Conservation (phyloP, 176 grass and related monocot species). For the Guadua angustifolia region DNA sequence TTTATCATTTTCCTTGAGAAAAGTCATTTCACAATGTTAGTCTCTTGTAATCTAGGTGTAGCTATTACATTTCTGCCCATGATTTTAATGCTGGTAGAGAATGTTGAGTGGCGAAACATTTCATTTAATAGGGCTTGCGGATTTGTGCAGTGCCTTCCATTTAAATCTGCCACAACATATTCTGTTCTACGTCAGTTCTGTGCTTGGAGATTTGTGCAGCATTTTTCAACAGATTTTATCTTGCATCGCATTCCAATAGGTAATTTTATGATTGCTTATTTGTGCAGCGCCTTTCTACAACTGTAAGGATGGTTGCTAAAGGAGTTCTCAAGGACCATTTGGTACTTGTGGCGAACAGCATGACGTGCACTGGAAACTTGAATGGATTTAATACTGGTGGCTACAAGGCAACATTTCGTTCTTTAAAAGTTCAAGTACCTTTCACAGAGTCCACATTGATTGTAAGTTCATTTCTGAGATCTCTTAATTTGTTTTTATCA, state of each 20-base stretch:
- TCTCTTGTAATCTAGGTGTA: not conserved
- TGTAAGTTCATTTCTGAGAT: conserved; percentile 61
- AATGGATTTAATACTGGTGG: conserved; percentile 87
- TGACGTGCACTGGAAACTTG: conserved; percentile 83
- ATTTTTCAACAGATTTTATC: conserved; percentile 1
- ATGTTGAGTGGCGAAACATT: not conserved
- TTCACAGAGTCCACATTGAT: conserved; percentile 92
- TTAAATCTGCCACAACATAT: not conserved
- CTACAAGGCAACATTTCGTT: conserved; percentile 76
- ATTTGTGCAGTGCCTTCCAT: not conserved
- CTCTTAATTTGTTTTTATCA: conserved; percentile 40
- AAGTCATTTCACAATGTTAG: not conserved
- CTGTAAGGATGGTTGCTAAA: conserved; percentile 75
- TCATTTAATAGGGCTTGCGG: not conserved
- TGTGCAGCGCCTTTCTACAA: conserved; percentile 76
- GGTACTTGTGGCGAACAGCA: conserved; percentile 87
- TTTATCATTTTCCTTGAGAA: not conserved
- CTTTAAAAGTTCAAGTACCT: conserved; percentile 99
- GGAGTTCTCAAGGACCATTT: conserved; percentile 86
- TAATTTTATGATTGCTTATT: conserved; percentile 37
- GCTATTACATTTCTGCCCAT: not conserved
- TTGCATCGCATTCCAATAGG: not conserved
- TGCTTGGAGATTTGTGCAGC: not conserved
- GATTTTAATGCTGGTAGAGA: conserved; percentile 12
- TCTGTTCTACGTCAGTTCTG: not conserved